Base-by-base conservation (phyloP, 140 eudicot species). In the Bidens hawaiensis region DNA sequence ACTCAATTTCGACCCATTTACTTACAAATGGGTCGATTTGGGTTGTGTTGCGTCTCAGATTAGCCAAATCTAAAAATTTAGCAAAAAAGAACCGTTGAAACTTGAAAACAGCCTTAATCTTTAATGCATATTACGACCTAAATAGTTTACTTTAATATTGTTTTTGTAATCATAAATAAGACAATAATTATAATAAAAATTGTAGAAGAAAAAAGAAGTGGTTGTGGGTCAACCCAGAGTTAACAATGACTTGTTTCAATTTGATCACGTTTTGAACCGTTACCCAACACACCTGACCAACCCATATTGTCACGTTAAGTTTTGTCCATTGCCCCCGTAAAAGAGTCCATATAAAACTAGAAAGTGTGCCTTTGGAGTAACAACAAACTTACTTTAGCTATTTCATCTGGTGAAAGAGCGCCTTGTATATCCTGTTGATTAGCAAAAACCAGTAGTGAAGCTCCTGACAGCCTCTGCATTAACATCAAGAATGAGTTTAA, bases 351-450 rank as follows among this genome's bases (percentile, higher is more conserved):
- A 43, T 21, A 6, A 60, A 47, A 31, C 1, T 42, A 10, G 42
- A 59, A 61, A 10, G 46, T 10, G 17, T 3, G 12, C 28, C 31
- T 21, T 30, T 69, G 45, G 3, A 41, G 17, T 14, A 48, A 38
- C 18, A 48, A 25, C 18, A 58, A 10, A 56, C 82, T 82, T 74
- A 88, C 99, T 75, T 93, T 85, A 50, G 89, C 93, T 52, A 93
- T 88, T 78, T 88, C 99, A 72, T 78, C 82, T 2, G 96, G 96
- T 41, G 96, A 85, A 60, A 93, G 88, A 46, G 97, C 88, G 4
- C 99, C 96, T 51, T 83, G 87, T 69, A 88, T 93, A 70, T 93
- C 99, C 76, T 93, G 99, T 76, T 93, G 88, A 78, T 93, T 93
- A 48, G 99, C 99, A 67, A 93, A 76, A 67, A 93, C 81, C 2